These are phyloP conservation scores for Citrus sinensis DNA, from an alignment of 345 rosid genomes.

Conservation along the genomic window DVS_A1.0 CM039162.1:25963501-25964000, in stretches of 20 bases:
- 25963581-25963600: constrained; percentile 10
- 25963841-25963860: not conserved
- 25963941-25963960: not conserved
- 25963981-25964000: not conserved
- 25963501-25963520: no score
- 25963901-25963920: not conserved
- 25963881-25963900: not conserved
- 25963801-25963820: not conserved
- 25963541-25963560: not conserved
- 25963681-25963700: not conserved
- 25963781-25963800: not conserved
- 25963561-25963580: not conserved
- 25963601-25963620: constrained; percentile 4
- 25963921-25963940: not conserved
- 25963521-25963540: no score
- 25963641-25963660: not conserved
- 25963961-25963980: not conserved
- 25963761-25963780: not conserved
- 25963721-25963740: constrained; percentile 24
- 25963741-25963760: constrained; percentile 19
- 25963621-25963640: not conserved
- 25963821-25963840: not conserved
- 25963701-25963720: constrained; percentile 11
- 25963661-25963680: not conserved
- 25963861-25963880: not conserved